Percentiles rank a stretch among this genome's conserved stretches.
Conservation (phyloP, 2,329 filamentous ascomycete genomes). For the Fusarium sp. region DNA sequence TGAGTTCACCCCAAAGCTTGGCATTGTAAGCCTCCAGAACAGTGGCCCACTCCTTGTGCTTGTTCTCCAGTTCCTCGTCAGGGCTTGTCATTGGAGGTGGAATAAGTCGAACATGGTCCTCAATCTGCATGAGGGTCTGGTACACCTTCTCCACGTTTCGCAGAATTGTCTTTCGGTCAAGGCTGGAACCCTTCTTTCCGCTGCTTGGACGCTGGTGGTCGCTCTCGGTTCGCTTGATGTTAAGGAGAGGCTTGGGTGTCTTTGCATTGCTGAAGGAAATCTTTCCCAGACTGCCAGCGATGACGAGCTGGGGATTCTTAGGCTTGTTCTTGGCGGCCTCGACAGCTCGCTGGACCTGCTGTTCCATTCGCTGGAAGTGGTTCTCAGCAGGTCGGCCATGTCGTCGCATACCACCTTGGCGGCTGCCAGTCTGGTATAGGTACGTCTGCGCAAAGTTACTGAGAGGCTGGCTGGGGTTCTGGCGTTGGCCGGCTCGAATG, state of each 20-base stretch:
- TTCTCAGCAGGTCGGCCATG: conserved; percentile 90
- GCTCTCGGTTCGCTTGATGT: conserved; percentile 89
- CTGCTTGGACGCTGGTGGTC: conserved; percentile 66
- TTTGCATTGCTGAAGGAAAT: conserved; percentile 99
- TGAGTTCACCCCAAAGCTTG: conserved; percentile 86
- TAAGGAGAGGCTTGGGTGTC: conserved; percentile 93
- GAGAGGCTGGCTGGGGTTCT: conserved; percentile 91
- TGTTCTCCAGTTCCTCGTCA: conserved; percentile 76
- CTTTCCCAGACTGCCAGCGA: conserved; percentile 95
- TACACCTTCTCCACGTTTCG: conserved; percentile 92
- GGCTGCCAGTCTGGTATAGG: conserved; percentile 91
- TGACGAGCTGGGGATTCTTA: conserved; percentile 96
- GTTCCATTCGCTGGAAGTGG: conserved; percentile 98
- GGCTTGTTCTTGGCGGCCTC: conserved; percentile 97
- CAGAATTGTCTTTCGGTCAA: conserved; percentile 85
- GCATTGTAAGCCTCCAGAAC: conserved; percentile 76
- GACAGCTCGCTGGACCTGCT: conserved; percentile 96
- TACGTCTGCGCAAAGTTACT: conserved; percentile 99
- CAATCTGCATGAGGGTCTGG: conserved; percentile 88
- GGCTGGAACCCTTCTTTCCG: conserved; percentile 63
- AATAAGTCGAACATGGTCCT: conserved; percentile 89
- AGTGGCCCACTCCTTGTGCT: conserved; percentile 79
- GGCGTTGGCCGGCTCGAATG: conserved; percentile 88
- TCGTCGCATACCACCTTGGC: conserved; percentile 79
- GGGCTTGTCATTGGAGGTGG: conserved; percentile 70